Conservation (phyloP, 176 grass and related monocot species). For the Alloteropsis semialata region DNA sequence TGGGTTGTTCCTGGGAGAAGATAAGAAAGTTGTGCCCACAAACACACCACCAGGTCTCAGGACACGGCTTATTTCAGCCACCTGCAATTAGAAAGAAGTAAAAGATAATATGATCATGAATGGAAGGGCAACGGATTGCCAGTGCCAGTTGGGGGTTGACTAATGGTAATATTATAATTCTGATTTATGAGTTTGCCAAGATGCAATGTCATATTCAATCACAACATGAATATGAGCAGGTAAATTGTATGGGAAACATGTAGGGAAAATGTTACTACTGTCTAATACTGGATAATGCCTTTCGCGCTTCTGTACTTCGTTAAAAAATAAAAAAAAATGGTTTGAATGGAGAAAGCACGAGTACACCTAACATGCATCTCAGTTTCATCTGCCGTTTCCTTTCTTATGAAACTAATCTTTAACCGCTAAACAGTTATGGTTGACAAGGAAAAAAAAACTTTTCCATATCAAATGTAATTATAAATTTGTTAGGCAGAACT, state of each 20-base stretch:
- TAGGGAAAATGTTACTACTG: not conserved
- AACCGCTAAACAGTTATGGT: not conserved
- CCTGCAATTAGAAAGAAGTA: constrained; percentile 45
- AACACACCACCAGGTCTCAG: constrained; percentile 85
- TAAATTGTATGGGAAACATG: not conserved
- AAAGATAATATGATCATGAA: not conserved
- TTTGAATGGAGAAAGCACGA: not conserved
- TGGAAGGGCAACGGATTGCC: not conserved
- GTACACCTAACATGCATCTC: not conserved
- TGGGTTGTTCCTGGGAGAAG: constrained; percentile 59
- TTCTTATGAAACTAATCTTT: not conserved
- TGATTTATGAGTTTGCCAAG: not conserved
- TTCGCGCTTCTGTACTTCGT: not conserved
- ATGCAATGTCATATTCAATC: not conserved
- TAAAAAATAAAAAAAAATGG: not conserved
- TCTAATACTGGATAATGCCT: not conserved
- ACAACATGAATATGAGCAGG: not conserved
- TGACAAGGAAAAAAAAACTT: not conserved
- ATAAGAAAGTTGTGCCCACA: constrained; percentile 85
- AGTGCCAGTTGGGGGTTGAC: not conserved
- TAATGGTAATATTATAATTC: not conserved
- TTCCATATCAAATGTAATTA: not conserved
- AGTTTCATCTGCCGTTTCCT: not conserved
- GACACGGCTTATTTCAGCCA: constrained; percentile 95
- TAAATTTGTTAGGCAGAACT: not conserved